phyloP scores from a whole-genome alignment of 495 filamentous ascomycete genomes.

The Viridothelium virens region DNA sequence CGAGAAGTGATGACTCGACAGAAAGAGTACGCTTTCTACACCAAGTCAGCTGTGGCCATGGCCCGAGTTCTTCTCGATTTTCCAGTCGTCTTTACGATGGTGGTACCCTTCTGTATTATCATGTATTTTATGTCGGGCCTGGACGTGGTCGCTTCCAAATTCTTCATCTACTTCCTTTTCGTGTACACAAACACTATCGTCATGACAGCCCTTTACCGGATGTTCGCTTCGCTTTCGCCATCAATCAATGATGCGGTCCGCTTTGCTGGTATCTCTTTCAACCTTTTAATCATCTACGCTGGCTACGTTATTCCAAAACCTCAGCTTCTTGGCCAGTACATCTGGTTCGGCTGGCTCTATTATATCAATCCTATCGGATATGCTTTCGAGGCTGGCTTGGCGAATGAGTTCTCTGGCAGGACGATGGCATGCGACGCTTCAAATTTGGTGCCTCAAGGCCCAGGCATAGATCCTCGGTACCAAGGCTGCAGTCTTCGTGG shows the following conservation, averaged over 20 bases:
- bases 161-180: constrained; percentile 66
- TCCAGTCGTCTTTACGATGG: constrained; percentile 56
- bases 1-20: constrained; percentile 57
- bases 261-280: constrained; percentile 60
- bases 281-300: constrained; percentile 51
- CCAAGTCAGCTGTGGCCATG: constrained; percentile 62
- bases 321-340: constrained; percentile 36
- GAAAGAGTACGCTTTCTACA: constrained; percentile 70
- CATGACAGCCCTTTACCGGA: constrained; percentile 63
- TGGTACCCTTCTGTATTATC: constrained; percentile 55
- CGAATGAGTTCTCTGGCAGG: constrained; percentile 45
- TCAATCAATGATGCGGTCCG: constrained; percentile 66
- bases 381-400: constrained; percentile 52
- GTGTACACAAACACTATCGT: constrained; percentile 61
- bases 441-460: constrained; percentile 41
- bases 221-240: constrained; percentile 66
- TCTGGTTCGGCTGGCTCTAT: constrained; percentile 55
- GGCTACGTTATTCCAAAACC: constrained; percentile 47
- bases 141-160: constrained; percentile 58
- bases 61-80: constrained; percentile 63
- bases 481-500: constrained; percentile 51
- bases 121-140: constrained; percentile 64
- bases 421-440: constrained; percentile 49
- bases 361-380: constrained; percentile 50
- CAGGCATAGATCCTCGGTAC: constrained; percentile 48